Base-by-base conservation (phyloP, 208 protist genomes). In the Eutreptiella sp. region DNA sequence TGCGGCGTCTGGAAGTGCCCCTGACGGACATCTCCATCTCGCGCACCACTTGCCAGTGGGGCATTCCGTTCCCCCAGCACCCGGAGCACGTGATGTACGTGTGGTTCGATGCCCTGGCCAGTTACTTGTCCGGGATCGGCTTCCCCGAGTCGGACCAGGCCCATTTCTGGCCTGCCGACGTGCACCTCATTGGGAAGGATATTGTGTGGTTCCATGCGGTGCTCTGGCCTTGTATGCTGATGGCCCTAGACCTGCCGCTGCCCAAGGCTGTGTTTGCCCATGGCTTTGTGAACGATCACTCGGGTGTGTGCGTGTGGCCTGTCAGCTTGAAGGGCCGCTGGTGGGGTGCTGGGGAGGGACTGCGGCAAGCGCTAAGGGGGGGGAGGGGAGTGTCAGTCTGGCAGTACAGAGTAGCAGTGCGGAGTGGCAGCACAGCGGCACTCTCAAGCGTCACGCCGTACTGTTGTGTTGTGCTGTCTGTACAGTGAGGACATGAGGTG, bases 31-130 rank as follows among this genome's bases (percentile, higher is more conserved):
- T 99, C 4, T 98, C 90, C 53, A 79, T 99, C 38, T 99, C 95
- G 1, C 85, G 96, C 34, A 87, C 81, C 53, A 63, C 72, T 35
- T n/a, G n/a, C n/a, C 54, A 83, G 48, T 99, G 97, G 97, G 96
- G 93, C 35, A 95, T 99, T 29, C 86, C 81, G 0, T 89, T 97
- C n/a, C 96, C 95, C 4, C 47, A 81, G 43, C 75, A 89, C 26
- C n/a, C n/a, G n/a, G n/a, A n/a, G n/a, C n/a, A n/a, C n/a, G 89
- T 85, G 47, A 96, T 99, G 60, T 99, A 99, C 76, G 97, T 99
- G 14, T 99, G 97, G 97, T 83, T 99, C 0, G 97, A 99, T 71
- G 97, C 97, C 0, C 82, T 99, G 0, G 92, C 90, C 35, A 99
- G 98, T 75, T 99, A 99, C 76, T 81, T 98, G 36, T 98, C 95